Evolutionary conservation across 345 rosid species (phyloP), one percentile per base, ranked within the genome.

Genomic region (Citrus reticulata): DNA sequence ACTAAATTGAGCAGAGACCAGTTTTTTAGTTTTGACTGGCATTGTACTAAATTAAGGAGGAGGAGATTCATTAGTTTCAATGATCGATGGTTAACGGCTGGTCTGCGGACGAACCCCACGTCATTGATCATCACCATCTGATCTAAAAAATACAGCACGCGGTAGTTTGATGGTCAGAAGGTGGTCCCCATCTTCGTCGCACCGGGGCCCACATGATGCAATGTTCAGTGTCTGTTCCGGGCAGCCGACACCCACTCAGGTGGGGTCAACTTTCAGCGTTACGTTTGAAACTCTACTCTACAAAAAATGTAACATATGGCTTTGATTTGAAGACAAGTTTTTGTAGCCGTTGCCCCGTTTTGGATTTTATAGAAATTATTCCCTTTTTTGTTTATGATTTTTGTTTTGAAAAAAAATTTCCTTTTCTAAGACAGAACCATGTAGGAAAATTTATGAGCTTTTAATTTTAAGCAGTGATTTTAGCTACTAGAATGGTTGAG

Each of bases 271-370:
- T 30, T 5, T 14, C 39, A 35, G 66, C 49, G 46, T 22, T 79
- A 83, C 75, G 79, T 82, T 39, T 79, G 80, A 84, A 81, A 49
- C 74, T 81, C 82, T 70, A 70, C 80, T 82, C 75, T 37, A 51
- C 62, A 63, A 76, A 40, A 34, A 68, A 55, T 35, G 73, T 77
- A 74, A 59, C 24, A 29, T 42, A 67, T 78, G 84, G 22, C 92
- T 84, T 88, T 69, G 89, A 87, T 84, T 88, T 69, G 89, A 87
- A 90, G 93, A 88, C 79, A 88, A 84, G 87, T 81, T 68, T 35
- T 76, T 77, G 62, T 68, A 51, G 75, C 76, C 83, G 85, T 88
- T 85, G 79, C 37, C 70, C 60, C 58, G 7, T 17, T 17, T 54
- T 54, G n/a, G 7, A 54, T 3, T 68, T 32, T 27, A 1, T 35